Percentiles rank a stretch among this genome's conserved stretches.
phyloP scores from a whole-genome alignment of 140 eudicot genomes.

The Bidens hawaiensis region DNA sequence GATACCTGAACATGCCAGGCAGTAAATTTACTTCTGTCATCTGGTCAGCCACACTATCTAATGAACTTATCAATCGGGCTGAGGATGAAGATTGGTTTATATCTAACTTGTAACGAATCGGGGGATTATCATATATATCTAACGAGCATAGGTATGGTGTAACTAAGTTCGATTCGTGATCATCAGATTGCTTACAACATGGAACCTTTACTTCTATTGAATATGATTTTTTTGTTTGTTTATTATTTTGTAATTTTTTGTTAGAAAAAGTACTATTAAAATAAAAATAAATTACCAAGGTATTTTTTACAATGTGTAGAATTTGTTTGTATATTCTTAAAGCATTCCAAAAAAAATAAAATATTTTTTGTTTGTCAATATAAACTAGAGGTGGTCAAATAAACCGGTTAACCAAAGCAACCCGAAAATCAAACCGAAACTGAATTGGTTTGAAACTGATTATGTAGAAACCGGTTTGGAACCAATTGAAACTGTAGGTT shows the following conservation, averaged over 20 bases:
- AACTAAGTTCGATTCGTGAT: slow-evolving; percentile 26
- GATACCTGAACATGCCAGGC: slow-evolving; percentile 57
- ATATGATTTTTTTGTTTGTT: slow-evolving; percentile 16
- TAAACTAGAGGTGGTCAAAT: too few relatives aligned
- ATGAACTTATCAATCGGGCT: neutral
- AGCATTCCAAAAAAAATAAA: too few relatives aligned
- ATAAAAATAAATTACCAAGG: too few relatives aligned
- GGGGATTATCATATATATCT: slow-evolving; percentile 9
- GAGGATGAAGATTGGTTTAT: slow-evolving; percentile 20
- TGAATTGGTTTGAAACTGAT: too few relatives aligned
- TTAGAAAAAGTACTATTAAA: neutral
- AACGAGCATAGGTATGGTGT: slow-evolving; percentile 23
- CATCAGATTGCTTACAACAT: slow-evolving; percentile 31
- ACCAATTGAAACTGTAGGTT: too few relatives aligned
- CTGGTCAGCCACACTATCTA: slow-evolving; percentile 18
- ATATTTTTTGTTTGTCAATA: too few relatives aligned
- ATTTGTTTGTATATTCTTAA: neutral
- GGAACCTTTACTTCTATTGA: slow-evolving; percentile 21
- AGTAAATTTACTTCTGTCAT: slow-evolving; percentile 39
- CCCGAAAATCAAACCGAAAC: too few relatives aligned
- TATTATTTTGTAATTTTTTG: neutral
- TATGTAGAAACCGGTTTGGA: too few relatives aligned
- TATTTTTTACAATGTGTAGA: neutral
- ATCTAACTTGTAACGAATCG: slow-evolving; percentile 24
- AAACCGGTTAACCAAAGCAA: too few relatives aligned